These are phyloP conservation scores for Dioscorea alata DNA, from an alignment of 106 monocot genomes.

Conservation along the genomic window DNA sequence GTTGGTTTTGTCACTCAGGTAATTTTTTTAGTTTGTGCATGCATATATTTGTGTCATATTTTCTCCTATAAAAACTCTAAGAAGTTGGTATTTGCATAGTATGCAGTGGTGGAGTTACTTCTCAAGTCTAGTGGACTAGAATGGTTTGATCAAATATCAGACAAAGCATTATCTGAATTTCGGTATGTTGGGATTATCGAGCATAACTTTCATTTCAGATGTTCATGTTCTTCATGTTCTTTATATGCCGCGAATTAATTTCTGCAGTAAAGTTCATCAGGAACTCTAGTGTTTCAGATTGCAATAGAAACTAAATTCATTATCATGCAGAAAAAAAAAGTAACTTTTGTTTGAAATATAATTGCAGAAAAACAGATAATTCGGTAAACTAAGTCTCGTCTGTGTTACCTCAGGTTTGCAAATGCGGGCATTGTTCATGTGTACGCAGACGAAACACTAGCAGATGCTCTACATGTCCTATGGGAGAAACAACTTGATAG, in stretches of 20 bases:
- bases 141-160: constrained; percentile 52
- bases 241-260: too few species aligned
- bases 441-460: constrained; percentile 24
- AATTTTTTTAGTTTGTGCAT: not conserved
- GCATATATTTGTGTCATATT: not conserved
- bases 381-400: too few species aligned
- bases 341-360: too few species aligned
- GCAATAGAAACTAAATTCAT: too few species aligned
- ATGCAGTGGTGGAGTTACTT: constrained; percentile 33
- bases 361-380: too few species aligned
- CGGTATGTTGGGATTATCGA: not conserved
- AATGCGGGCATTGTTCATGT: constrained; percentile 7
- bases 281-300: too few species aligned
- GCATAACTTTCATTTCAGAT: too few species aligned
- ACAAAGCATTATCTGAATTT: constrained; percentile 14
- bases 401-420: constrained; percentile 16
- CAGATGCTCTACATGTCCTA: constrained; percentile 27
- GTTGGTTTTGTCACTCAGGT: constrained; percentile 37
- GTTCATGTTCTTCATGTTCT: too few species aligned
- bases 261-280: too few species aligned
- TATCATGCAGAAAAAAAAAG: too few species aligned
- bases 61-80: not conserved
- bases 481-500: constrained; percentile 25
- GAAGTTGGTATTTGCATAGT: constrained; percentile 7
- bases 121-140: constrained; percentile 37